Evolutionary conservation across 768 basidiomycete species (phyloP).

Genomic region (Rhodotorula kratochvilovae): DNA sequence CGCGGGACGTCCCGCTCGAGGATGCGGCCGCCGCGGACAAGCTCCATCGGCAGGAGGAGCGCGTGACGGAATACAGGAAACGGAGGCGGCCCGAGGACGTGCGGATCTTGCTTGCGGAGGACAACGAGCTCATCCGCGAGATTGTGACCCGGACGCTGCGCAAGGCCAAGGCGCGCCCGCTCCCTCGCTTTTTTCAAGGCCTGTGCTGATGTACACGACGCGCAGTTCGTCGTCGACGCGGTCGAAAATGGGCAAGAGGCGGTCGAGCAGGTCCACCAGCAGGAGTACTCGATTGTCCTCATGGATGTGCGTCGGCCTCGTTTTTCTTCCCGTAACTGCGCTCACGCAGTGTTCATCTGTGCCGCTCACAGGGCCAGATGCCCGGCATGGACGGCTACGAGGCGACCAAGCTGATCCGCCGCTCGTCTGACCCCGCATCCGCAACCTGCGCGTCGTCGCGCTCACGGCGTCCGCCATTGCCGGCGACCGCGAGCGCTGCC

Average conservation of each 20-base stretch:
- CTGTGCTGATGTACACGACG: neutral
- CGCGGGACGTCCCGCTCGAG: no score
- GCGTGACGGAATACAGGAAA: neutral
- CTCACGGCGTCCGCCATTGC: constrained; percentile 96
- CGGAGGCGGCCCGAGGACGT: constrained; percentile 3
- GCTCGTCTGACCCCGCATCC: constrained; percentile 1
- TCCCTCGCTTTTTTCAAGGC: neutral
- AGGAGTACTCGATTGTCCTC: constrained; percentile 44
- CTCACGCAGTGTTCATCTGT: neutral
- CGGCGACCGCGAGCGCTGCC: constrained; percentile 67
- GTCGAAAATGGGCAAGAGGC: constrained; percentile 45
- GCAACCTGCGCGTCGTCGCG: constrained; percentile 79
- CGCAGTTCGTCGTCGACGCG: constrained; percentile 38
- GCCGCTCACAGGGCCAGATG: constrained; percentile 15
- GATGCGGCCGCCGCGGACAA: neutral
- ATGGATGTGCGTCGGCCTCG: constrained; percentile 39
- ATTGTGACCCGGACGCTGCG: constrained; percentile 17
- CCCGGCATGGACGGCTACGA: constrained; percentile 31
- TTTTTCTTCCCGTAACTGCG: neutral
- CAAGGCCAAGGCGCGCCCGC: constrained; percentile 1
- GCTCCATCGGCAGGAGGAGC: neutral
- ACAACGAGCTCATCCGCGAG: constrained; percentile 28
- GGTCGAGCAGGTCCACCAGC: constrained; percentile 42
- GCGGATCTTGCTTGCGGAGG: constrained; percentile 25
- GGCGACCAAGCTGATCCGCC: constrained; percentile 19